phyloP scores from a whole-genome alignment of 179 eudicot genomes.

The Carnegiea gigantea region DNA sequence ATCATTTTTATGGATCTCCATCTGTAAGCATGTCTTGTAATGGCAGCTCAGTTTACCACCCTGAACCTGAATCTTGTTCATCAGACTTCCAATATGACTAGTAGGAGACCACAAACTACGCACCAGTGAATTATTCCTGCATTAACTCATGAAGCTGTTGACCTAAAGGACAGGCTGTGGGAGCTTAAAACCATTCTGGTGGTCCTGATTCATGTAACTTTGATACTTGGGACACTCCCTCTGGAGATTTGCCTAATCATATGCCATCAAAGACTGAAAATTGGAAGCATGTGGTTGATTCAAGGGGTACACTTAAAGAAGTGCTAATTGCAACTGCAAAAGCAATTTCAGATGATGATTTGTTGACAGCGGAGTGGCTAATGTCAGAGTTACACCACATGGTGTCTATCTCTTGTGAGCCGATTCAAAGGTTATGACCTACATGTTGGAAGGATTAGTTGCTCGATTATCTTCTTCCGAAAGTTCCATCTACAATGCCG shows the following conservation, averaged over 20 bases:
- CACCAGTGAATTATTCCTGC: constrained; percentile 25
- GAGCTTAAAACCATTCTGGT: constrained; percentile 57
- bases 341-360: constrained; percentile 42
- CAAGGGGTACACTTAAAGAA: constrained; percentile 38
- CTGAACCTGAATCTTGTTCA: background rate
- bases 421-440: constrained; percentile 46
- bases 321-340: constrained; percentile 41
- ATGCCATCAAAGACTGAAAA: constrained; percentile 23
- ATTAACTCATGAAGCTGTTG: constrained; percentile 27
- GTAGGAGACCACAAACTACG: background rate
- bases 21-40: constrained; percentile 33
- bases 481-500: constrained; percentile 39
- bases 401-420: constrained; percentile 56
- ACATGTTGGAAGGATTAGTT: constrained; percentile 50
- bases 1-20: constrained; percentile 26
- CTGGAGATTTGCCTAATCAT: constrained; percentile 9
- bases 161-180: constrained; percentile 39
- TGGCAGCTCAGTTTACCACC: constrained; percentile 31
- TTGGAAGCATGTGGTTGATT: constrained; percentile 38
- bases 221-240: constrained; percentile 10
- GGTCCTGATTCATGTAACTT: constrained; percentile 30
- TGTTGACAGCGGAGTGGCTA: constrained; percentile 35
- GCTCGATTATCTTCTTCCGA: constrained; percentile 45
- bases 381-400: constrained; percentile 40
- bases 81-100: constrained; percentile 14